These are phyloP conservation scores for Fusarium newnesense DNA, from an alignment of 2,329 filamentous ascomycete genomes.

Conservation along the genomic window DNA sequence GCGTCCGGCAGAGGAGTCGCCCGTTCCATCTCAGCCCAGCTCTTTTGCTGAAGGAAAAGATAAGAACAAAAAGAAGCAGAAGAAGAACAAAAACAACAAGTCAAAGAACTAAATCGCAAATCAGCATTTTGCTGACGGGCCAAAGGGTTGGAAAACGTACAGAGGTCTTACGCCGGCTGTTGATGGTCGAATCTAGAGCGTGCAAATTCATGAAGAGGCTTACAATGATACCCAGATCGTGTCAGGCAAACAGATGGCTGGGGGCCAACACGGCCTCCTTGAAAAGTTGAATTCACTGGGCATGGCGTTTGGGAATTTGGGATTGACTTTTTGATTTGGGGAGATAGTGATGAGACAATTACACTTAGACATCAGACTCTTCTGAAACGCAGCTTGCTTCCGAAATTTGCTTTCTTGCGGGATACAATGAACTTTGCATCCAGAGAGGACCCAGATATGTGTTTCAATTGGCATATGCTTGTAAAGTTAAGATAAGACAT, in stretches of 20 bases:
- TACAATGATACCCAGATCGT: conserved; percentile 21
- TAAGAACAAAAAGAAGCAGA: conserved; percentile 49
- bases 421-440: not conserved
- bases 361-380: not conserved
- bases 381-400: not conserved
- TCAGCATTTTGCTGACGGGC: not conserved
- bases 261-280: not conserved
- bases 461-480: not conserved
- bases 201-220: not conserved
- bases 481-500: not conserved
- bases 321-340: not conserved
- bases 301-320: conserved; percentile 26
- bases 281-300: conserved; percentile 18
- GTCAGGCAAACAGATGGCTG: not conserved
- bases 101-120: conserved; percentile 36
- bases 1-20: conserved; percentile 51
- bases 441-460: not conserved
- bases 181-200: not conserved
- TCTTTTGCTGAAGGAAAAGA: conserved; percentile 30
- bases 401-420: not conserved
- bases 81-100: conserved; percentile 48
- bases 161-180: not conserved
- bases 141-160: not conserved
- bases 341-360: not conserved
- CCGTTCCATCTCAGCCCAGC: conserved; percentile 37